Conservation (phyloP, 116 monocot species). For the Cymodocea nodosa region DNA sequence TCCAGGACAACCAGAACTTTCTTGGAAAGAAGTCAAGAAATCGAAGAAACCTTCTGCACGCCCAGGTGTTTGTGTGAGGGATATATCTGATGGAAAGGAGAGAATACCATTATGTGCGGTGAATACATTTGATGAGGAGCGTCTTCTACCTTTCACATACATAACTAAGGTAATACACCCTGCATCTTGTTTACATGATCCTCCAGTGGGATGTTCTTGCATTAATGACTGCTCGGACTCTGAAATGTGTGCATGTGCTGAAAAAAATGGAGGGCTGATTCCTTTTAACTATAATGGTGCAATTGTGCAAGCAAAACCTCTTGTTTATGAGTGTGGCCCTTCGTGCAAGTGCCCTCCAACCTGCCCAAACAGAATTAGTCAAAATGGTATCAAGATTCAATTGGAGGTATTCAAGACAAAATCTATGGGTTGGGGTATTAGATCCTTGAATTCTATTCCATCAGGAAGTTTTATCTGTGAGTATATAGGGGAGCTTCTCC, state of each 20-base stretch:
- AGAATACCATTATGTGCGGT: conserved; percentile 34
- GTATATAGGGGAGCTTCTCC: conserved; percentile 38
- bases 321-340: conserved; percentile 55
- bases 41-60: conserved; percentile 11
- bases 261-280: conserved; percentile 45
- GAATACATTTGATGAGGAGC: conserved; percentile 28
- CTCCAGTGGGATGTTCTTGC: conserved; percentile 36
- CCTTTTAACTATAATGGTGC: conserved; percentile 36
- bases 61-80: conserved; percentile 26
- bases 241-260: conserved; percentile 35
- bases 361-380: conserved; percentile 41
- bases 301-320: conserved; percentile 42
- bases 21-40: conserved; percentile 16
- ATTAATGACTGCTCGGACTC: conserved; percentile 34
- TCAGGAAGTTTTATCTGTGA: conserved; percentile 46
- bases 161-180: conserved; percentile 22
- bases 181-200: conserved; percentile 7
- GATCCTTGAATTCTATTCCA: conserved; percentile 27
- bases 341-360: conserved; percentile 42
- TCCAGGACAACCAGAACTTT: conserved; percentile 18
- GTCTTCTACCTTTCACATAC: conserved; percentile 23
- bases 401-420: conserved; percentile 50
- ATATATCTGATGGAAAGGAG: conserved; percentile 45
- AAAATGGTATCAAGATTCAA: conserved; percentile 33
- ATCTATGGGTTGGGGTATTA: conserved; percentile 53